Base-by-base conservation (phyloP, 331 rosid species). In the Quercus tomentella region DNA sequence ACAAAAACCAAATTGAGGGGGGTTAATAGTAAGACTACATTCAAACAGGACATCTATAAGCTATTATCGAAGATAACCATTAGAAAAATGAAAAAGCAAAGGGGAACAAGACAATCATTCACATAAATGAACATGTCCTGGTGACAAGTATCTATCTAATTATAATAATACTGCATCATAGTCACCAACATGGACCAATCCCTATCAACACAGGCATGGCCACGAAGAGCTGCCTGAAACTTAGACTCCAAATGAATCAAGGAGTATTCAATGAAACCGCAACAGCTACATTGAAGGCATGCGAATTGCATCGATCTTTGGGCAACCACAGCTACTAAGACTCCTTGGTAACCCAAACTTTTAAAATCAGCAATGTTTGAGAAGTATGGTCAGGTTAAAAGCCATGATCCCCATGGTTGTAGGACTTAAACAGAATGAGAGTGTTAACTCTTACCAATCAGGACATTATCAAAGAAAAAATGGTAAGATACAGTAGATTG, bases 251-350 rank as follows among this genome's bases (percentile, higher is more conserved):
- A 67, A 54, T 56, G 37, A 66, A 76, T 67, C 56, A 52, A 51
- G 62, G 41, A 65, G 57, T 23, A 70, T 77, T 85, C 68, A 43
- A 61, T 68, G 75, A 75, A 77, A 55, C 81, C 20, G 87, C 87
- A 74, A 69, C 89, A 76, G 82, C 89, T 56, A 78, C 81, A 35
- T 43, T 54, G 23, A 74, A 57, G 79, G 83, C 86, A 86, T 56
- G 71, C 57, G 73, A 76, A 63, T 80, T 77, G 74, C 58, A 4
- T 61, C 76, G 77, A 70, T 68, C 76, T 73, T 79, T 86, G 21
- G 81, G 81, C 87, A 75, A 84, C 87, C 82, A 69, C 83, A 74
- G 87, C 89, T 55, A 83, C 79, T 23, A 41, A 68, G 37, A 60
- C 81, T 78, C 58, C 86, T 76, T 83, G 76, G 75, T 81, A 73